Evolutionary conservation across 2,329 filamentous ascomycete species (phyloP).

Genomic region (Nakataea oryzae): DNA sequence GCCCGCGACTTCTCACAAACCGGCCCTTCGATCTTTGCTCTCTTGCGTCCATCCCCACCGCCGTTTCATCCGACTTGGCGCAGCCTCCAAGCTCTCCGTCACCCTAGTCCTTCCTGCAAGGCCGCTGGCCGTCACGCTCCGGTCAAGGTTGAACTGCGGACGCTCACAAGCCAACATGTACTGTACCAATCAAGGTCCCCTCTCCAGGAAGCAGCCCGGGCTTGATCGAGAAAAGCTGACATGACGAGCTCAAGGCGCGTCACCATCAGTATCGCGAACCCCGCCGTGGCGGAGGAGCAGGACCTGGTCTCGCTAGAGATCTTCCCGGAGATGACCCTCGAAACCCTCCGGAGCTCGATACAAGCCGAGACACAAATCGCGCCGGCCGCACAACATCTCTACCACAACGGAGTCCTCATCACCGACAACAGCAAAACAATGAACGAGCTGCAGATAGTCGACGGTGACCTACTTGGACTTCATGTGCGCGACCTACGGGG

Average conservation of each 20-base stretch:
- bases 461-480: conserved; percentile 88
- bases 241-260: conserved; percentile 53
- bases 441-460: conserved; percentile 66
- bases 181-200: not conserved
- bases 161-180: not conserved
- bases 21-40: not conserved
- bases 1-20: too few relatives aligned
- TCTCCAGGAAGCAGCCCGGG: not conserved
- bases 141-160: not conserved
- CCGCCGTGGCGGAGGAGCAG: conserved; percentile 53
- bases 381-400: conserved; percentile 67
- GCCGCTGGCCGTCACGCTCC: not conserved
- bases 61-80: not conserved
- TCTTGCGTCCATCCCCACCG: not conserved
- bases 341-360: conserved; percentile 78
- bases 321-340: conserved; percentile 70
- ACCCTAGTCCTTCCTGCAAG: not conserved
- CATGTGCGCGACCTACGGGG: conserved; percentile 57
- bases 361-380: conserved; percentile 72
- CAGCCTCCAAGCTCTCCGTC: not conserved
- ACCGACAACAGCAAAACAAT: conserved; percentile 71
- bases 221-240: not conserved
- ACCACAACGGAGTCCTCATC: conserved; percentile 79
- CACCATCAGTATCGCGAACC: conserved; percentile 74
- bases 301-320: conserved; percentile 77